These are phyloP conservation scores for Rhizopus stolonifer DNA, from an alignment of 371 early-diverging fungal species.

Conservation along the genomic window DNA sequence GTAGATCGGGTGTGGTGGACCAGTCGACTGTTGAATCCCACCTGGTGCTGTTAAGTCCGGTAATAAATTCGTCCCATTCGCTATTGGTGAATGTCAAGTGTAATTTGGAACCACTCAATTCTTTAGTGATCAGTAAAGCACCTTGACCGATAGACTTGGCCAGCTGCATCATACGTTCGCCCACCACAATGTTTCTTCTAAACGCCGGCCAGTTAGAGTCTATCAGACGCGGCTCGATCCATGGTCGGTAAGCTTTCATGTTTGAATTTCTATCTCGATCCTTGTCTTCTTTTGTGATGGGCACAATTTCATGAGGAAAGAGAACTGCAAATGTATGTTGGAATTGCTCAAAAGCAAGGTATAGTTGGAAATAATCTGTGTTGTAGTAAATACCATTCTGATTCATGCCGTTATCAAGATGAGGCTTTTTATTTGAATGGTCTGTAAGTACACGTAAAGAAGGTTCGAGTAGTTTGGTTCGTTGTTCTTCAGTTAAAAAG, in stretches of 20 bases:
- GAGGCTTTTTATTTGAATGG: slow-evolving; percentile 51
- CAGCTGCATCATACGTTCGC: slow-evolving; percentile 50
- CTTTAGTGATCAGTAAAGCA: slow-evolving; percentile 48
- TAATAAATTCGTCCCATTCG: slow-evolving; percentile 53
- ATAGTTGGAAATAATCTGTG: slow-evolving; percentile 49
- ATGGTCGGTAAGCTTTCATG: slow-evolving; percentile 47
- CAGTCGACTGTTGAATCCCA: slow-evolving; percentile 42
- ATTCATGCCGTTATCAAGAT: slow-evolving; percentile 53
- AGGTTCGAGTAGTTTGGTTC: slow-evolving; percentile 31
- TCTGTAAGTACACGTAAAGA: slow-evolving; percentile 34
- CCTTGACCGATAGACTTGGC: slow-evolving; percentile 47
- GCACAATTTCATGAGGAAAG: slow-evolving; percentile 31
- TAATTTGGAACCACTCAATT: slow-evolving; percentile 48
- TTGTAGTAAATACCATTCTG: slow-evolving; percentile 57
- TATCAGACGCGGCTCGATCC: slow-evolving; percentile 45
- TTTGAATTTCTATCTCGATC: slow-evolving; percentile 47
- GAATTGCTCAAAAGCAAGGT: slow-evolving; percentile 51
- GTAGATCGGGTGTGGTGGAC: slow-evolving; percentile 12
- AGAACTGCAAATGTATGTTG: slow-evolving; percentile 38
- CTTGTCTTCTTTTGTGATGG: slow-evolving; percentile 25
- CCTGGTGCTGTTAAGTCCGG: slow-evolving; percentile 30
- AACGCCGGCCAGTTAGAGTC: slow-evolving; percentile 54
- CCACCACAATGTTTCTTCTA: slow-evolving; percentile 50
- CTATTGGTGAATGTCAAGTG: slow-evolving; percentile 53
- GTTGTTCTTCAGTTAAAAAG: slow-evolving; percentile 25